These are phyloP conservation scores for Scopulariopsis brevicaulis DNA, from an alignment of 2,329 filamentous ascomycete genomes.

Conservation along the genomic window DNA sequence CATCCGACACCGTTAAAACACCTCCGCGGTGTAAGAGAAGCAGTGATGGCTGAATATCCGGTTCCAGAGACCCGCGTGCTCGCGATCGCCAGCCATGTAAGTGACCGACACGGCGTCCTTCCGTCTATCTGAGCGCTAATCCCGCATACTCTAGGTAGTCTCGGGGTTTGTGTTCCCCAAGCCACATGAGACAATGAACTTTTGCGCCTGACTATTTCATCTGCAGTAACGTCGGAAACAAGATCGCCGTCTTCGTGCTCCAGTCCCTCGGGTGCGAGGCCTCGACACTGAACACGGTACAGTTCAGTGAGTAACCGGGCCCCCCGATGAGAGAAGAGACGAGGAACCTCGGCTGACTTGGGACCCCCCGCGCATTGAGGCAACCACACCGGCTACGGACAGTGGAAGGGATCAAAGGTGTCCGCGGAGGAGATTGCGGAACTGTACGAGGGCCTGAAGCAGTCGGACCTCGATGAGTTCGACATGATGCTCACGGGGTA, in stretches of 20 bases:
- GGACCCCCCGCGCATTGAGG: slow-evolving; percentile 35
- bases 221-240: slow-evolving; percentile 87
- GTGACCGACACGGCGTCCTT: slow-evolving; percentile 16
- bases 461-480: slow-evolving; percentile 78
- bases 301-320: slow-evolving; percentile 64
- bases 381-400: slow-evolving; percentile 88
- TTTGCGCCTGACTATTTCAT: background rate
- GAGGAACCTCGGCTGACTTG: slow-evolving; percentile 4
- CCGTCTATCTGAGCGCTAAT: slow-evolving; percentile 9
- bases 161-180: slow-evolving; percentile 22
- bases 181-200: background rate
- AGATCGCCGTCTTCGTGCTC: slow-evolving; percentile 90
- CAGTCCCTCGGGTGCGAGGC: slow-evolving; percentile 92
- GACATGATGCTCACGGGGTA: slow-evolving; percentile 94
- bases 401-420: slow-evolving; percentile 75
- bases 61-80: slow-evolving; percentile 58
- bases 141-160: slow-evolving; percentile 22
- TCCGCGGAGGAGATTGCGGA: slow-evolving; percentile 73
- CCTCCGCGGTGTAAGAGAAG: background rate
- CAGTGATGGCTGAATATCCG: slow-evolving; percentile 13
- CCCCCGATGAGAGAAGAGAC: background rate
- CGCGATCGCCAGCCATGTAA: slow-evolving; percentile 91
- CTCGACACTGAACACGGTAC: slow-evolving; percentile 86
- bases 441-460: slow-evolving; percentile 72
- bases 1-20: slow-evolving; percentile 6